Base-by-base conservation (phyloP, 768 basidiomycete genomes). In the Leccinum longicurvipes region DNA sequence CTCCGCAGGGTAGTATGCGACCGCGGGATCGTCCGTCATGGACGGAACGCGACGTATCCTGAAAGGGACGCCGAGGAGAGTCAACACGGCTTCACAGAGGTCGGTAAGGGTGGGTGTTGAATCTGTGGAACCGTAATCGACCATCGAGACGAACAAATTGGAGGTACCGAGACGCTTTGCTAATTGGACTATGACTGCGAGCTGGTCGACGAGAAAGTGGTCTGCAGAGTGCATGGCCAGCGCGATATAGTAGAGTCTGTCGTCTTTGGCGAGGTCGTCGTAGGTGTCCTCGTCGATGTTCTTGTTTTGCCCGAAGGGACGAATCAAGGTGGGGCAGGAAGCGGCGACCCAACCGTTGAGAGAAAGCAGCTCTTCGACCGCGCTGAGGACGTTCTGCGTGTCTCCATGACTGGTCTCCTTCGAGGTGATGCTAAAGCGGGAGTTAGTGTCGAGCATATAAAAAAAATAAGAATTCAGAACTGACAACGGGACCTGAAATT, bases 261-360 rank as follows among this genome's bases (percentile, higher is more conserved):
- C 86, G 51, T 88, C 82, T 31, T 79, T 80, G 24, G 88, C 84
- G 58, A 99, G 85, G 72, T 95, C 94, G 63, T 93, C 91, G 71
- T 93, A 98, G 19, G 89, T 81, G 61, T 89, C 85, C 3, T 71
- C 70, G 34, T 71, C 70, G 53, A 95, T 86, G 58, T 84, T 80
- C 63, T 85, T 88, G 73, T 94, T 91, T 67, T 95, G 89, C 6
- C 91, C 92, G 64, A 99, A 99, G 3, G 97, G 97, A n/a, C 97
- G 86, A 3, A 82, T 82, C 32, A 99, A 81, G 1, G 92, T 95
- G 8, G 96, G 93, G 69, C 96, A 99, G 27, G 92, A 84, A 3
- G 93, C 93, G 24, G 94, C 93, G 14, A 96, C 97, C 97, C 97
- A 99, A 17, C 97, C 97, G 64, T 98, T 98, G 54, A 98, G 82